Conservation (phyloP, 208 protist genomes). For the Leishmania amazonensis region DNA sequence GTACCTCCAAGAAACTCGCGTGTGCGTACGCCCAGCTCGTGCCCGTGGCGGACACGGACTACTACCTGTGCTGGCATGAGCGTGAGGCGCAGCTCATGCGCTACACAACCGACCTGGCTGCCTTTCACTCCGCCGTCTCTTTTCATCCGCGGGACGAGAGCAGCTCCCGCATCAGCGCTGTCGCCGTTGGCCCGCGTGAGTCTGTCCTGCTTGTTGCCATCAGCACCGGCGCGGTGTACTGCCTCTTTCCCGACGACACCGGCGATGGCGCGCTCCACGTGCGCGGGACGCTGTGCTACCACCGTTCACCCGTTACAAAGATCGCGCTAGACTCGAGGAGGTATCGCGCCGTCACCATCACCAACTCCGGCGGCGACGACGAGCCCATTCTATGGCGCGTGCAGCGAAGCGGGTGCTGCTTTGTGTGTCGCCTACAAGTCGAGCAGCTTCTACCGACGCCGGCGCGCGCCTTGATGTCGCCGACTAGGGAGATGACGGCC, state of each 20-base stretch:
- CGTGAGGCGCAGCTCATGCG: slow-evolving; percentile 66
- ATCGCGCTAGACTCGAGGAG: slow-evolving; percentile 43
- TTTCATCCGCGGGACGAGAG: slow-evolving; percentile 51
- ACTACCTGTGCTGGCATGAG: slow-evolving; percentile 71
- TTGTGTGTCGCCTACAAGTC: slow-evolving; percentile 50
- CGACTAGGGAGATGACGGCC: slow-evolving; percentile 4
- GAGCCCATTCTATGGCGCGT: slow-evolving; percentile 86
- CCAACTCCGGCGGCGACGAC: slow-evolving; percentile 24
- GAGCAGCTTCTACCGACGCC: slow-evolving; percentile 23
- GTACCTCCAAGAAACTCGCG: slow-evolving; percentile 30
- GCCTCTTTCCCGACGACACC: slow-evolving; percentile 51
- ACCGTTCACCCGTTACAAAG: slow-evolving; percentile 63
- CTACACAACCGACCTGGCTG: slow-evolving; percentile 35
- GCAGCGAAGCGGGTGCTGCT: slow-evolving; percentile 45
- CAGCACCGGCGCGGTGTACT: slow-evolving; percentile 71
- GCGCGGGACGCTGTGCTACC: slow-evolving; percentile 61
- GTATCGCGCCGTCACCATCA: slow-evolving; percentile 70
- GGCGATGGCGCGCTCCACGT: slow-evolving; percentile 34
- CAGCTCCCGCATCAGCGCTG: slow-evolving; percentile 55
- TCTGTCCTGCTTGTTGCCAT: slow-evolving; percentile 63
- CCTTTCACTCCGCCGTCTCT: slow-evolving; percentile 58
- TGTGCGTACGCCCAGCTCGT: slow-evolving; percentile 46
- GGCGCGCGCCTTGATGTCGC: neutral
- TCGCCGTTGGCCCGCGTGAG: slow-evolving; percentile 63
- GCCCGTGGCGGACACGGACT: slow-evolving; percentile 59